These are phyloP conservation scores for Tolypocladium nubicola DNA, from an alignment of 2,329 filamentous ascomycete genomes.

Conservation along the genomic window DNA sequence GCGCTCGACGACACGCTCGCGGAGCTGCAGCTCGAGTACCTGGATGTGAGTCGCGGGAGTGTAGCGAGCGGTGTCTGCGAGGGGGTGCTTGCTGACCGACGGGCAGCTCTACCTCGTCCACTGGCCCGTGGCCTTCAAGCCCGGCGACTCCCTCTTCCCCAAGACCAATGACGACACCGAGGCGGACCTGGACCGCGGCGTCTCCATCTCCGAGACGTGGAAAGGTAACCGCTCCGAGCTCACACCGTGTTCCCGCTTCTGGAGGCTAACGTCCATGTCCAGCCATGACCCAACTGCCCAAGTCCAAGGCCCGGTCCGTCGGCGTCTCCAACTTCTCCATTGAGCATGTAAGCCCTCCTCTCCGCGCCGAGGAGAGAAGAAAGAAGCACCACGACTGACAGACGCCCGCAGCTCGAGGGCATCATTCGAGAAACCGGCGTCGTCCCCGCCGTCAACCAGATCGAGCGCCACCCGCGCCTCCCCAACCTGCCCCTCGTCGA, in stretches of 20 bases:
- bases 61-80: background rate
- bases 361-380: no score
- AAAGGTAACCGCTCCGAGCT: conserved; percentile 17
- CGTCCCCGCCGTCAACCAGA: conserved; percentile 53
- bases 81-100: background rate
- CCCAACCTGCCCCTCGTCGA: conserved; percentile 44
- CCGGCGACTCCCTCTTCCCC: conserved; percentile 33
- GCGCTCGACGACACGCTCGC: conserved; percentile 45
- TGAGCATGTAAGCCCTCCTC: conserved; percentile 25
- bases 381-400: background rate
- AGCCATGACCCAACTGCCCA: conserved; percentile 45
- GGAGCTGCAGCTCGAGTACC: conserved; percentile 45
- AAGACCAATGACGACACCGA: conserved; percentile 20
- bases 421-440: conserved; percentile 47
- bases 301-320: conserved; percentile 53
- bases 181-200: conserved; percentile 31
- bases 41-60: conserved; percentile 26
- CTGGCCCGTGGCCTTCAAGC: conserved; percentile 44
- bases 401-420: conserved; percentile 33
- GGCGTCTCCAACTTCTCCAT: conserved; percentile 67
- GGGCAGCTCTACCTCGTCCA: conserved; percentile 48
- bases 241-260: background rate
- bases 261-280: background rate
- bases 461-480: conserved; percentile 58
- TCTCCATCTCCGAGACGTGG: conserved; percentile 33